Percentiles rank a stretch among this genome's conserved stretches.
Conservation (phyloP, 2,329 filamentous ascomycete genomes). For the Fusarium longipes region DNA sequence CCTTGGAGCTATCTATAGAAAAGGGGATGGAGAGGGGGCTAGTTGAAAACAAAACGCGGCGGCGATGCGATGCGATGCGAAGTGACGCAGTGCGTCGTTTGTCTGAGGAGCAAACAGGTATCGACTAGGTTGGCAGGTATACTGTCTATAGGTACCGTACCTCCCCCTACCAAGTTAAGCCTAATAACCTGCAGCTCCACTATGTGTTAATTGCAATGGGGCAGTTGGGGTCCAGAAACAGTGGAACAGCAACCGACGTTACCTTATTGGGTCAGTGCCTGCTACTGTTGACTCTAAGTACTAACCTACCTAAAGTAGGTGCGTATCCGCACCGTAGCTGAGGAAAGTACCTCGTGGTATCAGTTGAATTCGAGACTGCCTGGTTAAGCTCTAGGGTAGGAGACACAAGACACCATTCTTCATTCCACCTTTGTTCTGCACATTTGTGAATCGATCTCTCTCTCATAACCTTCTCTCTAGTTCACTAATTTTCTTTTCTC, state of each 20-base stretch:
- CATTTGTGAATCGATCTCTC: background rate
- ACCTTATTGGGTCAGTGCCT: background rate
- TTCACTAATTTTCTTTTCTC: no score
- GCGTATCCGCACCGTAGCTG: no score
- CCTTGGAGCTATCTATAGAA: slow-evolving; percentile 14
- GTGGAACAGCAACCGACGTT: background rate
- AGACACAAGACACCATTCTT: background rate
- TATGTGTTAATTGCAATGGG: slow-evolving; percentile 9
- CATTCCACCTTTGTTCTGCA: background rate
- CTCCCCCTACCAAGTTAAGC: slow-evolving; percentile 37
- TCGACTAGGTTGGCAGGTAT: slow-evolving; percentile 34
- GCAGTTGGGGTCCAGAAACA: background rate
- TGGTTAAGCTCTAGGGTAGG: background rate
- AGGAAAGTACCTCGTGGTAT: no score
- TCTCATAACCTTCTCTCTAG: background rate
- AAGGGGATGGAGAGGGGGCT: background rate
- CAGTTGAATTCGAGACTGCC: no score
- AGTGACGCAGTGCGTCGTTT: slow-evolving; percentile 50
- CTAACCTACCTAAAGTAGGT: no score
- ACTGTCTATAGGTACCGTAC: slow-evolving; percentile 25
- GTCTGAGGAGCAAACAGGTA: slow-evolving; percentile 44
- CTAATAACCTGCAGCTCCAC: slow-evolving; percentile 4
- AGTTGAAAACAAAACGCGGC: slow-evolving; percentile 25
- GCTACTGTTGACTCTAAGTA: no score
- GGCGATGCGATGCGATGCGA: slow-evolving; percentile 39